Evolutionary conservation across 345 rosid species (phyloP).

Genomic region (Adansonia digitata): DNA sequence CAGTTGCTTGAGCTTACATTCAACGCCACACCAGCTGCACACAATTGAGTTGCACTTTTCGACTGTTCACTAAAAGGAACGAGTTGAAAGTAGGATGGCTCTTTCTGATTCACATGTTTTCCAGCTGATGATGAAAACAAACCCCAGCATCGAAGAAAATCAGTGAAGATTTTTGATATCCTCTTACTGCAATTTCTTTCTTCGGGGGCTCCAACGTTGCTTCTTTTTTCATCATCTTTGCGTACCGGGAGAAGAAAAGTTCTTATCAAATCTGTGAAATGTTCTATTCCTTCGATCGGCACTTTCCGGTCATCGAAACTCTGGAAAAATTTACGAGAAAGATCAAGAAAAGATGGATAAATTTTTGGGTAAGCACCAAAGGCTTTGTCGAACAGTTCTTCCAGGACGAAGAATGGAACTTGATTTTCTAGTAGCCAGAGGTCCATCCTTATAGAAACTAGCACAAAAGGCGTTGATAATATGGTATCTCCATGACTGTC

Average conservation of each 20-base stretch:
- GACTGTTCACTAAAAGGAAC: not conserved
- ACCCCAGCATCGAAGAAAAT: not conserved
- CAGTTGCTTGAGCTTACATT: not conserved
- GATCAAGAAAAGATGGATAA: not conserved
- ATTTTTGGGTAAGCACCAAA: not conserved
- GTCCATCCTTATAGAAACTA: not conserved
- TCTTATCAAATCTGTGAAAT: not conserved
- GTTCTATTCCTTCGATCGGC: not conserved
- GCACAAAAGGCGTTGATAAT: not conserved
- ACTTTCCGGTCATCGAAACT: not conserved
- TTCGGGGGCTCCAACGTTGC: not conserved
- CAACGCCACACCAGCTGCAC: not conserved
- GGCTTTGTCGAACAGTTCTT: not conserved
- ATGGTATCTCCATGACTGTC: no score
- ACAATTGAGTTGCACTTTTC: not conserved
- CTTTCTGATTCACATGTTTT: not conserved
- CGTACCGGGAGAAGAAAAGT: not conserved
- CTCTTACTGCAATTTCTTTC: no score
- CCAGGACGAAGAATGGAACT: not conserved
- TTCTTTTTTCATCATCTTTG: not conserved
- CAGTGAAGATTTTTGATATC: not conserved
- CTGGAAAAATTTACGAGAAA: not conserved
- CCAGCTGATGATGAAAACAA: not conserved
- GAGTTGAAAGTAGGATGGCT: not conserved
- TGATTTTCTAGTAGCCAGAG: not conserved